A percentile compares a stretch with the other conserved stretches of the same genome.
phyloP scores from a whole-genome alignment of 768 basidiomycete genomes.

The Podaxis sp. region DNA sequence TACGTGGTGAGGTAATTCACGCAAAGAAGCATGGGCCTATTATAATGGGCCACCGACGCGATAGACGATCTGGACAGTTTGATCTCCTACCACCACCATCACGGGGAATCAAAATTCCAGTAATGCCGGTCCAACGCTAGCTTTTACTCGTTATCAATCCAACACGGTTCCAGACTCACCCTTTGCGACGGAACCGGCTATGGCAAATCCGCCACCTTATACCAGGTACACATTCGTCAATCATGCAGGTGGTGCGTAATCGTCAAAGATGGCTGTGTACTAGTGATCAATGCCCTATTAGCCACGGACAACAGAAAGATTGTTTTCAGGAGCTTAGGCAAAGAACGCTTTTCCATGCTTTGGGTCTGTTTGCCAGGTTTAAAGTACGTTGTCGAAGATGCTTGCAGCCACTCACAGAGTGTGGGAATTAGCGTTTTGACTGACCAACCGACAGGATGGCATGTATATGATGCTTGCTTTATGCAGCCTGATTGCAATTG shows the following conservation, averaged over 20 bases:
- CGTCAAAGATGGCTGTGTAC: background rate
- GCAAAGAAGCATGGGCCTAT: background rate
- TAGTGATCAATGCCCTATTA: background rate
- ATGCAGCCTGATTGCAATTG: no score
- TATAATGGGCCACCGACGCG: background rate
- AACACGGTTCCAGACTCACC: background rate
- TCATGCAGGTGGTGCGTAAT: background rate
- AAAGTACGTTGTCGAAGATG: no score
- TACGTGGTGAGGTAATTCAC: background rate
- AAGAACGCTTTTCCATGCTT: background rate
- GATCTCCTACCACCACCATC: background rate
- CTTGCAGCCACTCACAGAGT: no score
- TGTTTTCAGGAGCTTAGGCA: constrained; percentile 1
- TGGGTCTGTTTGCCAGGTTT: no score
- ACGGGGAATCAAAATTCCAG: background rate
- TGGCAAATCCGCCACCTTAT: background rate
- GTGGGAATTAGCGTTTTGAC: no score
- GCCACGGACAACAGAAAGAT: background rate
- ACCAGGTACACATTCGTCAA: background rate
- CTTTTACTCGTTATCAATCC: background rate
- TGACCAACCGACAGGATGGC: no score
- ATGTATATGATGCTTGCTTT: no score
- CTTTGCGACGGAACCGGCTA: background rate
- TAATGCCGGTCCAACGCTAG: background rate
- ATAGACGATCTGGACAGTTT: background rate